A percentile compares a stretch with the other conserved stretches of the same genome.
Conservation (phyloP, 2,329 filamentous ascomycete species). For the Teratosphaeria zuluensis region DNA sequence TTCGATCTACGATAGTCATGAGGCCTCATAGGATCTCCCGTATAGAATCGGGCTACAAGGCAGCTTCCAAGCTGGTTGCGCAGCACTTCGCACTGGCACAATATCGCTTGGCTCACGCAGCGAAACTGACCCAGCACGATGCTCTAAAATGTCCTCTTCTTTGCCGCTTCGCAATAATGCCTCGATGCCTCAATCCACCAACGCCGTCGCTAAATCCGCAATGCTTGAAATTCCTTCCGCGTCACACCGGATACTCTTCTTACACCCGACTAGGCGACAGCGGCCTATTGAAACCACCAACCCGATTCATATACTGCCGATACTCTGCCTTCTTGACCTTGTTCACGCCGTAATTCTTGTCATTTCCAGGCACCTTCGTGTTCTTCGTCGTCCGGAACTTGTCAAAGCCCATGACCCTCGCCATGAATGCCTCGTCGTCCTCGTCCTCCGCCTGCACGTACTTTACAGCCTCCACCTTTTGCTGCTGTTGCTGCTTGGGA, state of each 20-base stretch:
- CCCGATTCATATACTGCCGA: conserved; percentile 90
- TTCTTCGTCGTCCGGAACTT: conserved; percentile 80
- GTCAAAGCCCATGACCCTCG: conserved; percentile 81
- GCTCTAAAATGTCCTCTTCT: too few relatives aligned
- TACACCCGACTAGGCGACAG: conserved; percentile 39
- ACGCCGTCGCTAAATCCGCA: neutral
- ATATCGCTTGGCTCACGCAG: too few relatives aligned
- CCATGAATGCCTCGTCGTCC: conserved; percentile 63
- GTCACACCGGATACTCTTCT: neutral
- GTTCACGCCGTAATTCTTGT: conserved; percentile 62
- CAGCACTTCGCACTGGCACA: too few relatives aligned
- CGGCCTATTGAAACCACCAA: conserved; percentile 72
- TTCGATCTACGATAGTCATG: too few relatives aligned
- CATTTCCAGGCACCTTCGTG: conserved; percentile 80
- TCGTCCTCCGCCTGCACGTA: conserved; percentile 28
- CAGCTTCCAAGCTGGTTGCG: too few relatives aligned
- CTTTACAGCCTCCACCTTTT: neutral
- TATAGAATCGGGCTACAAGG: too few relatives aligned
- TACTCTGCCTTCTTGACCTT: conserved; percentile 96
- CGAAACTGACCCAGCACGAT: too few relatives aligned
- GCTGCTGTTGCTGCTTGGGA: conserved; percentile 3
- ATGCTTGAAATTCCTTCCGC: neutral
- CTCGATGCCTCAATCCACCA: neutral
- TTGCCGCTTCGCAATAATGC: too few relatives aligned
- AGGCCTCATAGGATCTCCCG: too few relatives aligned